A percentile compares a stretch with the other conserved stretches of the same genome.
Evolutionary conservation across 2,329 filamentous ascomycete species (phyloP).

Genomic region (Beauveria varroae): DNA sequence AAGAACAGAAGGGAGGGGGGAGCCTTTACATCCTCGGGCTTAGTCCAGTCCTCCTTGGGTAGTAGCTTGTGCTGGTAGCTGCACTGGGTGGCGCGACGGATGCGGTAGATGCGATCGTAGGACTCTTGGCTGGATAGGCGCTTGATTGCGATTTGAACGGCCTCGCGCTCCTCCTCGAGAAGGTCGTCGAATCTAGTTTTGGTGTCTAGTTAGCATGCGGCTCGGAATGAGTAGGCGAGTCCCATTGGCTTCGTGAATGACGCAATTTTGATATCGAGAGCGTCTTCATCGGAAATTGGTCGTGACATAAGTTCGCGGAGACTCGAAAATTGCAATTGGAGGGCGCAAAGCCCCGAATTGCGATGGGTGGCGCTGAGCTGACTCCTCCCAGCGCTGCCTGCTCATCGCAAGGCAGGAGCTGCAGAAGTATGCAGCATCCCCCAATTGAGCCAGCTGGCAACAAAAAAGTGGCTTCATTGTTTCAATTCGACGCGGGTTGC

Average conservation of each 20-base stretch:
- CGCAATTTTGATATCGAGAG: not conserved
- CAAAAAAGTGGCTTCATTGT: too few relatives aligned
- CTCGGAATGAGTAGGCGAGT: not conserved
- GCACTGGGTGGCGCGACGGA: slow-evolving; percentile 87
- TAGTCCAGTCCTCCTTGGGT: slow-evolving; percentile 54
- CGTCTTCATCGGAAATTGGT: not conserved
- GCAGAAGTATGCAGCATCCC: too few relatives aligned
- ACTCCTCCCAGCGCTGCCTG: not conserved
- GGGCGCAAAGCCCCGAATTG: too few relatives aligned
- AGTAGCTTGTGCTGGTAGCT: slow-evolving; percentile 57
- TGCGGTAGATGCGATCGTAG: slow-evolving; percentile 96
- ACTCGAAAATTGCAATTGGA: not conserved
- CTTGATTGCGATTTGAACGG: slow-evolving; percentile 80
- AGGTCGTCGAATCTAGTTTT: slow-evolving; percentile 77
- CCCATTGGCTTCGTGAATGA: not conserved
- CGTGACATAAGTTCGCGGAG: not conserved
- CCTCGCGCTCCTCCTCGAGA: slow-evolving; percentile 85
- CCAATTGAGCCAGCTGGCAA: not conserved
- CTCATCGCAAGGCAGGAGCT: not conserved
- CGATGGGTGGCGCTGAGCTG: not conserved
- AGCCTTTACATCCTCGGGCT: slow-evolving; percentile 43
- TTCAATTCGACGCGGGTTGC: not conserved
- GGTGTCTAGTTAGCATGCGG: not conserved
- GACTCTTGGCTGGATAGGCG: slow-evolving; percentile 82
- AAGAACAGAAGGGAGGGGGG: not conserved